Evolutionary conservation across 169 alveolate genomes (phyloP).

Genomic region (Plasmodium falciparum): DNA sequence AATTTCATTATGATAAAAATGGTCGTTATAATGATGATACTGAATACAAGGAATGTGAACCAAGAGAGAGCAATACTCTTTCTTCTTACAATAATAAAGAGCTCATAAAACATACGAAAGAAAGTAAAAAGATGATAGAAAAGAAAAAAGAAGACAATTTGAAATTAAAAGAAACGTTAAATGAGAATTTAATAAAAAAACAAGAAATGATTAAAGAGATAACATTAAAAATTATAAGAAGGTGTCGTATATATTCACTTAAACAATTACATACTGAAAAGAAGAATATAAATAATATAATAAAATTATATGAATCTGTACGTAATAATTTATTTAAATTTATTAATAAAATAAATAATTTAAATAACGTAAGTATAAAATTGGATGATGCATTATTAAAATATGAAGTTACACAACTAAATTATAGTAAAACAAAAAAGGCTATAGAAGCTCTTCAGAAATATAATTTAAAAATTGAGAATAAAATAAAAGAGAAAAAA

Average conservation of each 20-base stretch:
- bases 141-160: constrained; percentile 15
- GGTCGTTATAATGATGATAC: background rate
- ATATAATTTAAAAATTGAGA: constrained; percentile 34
- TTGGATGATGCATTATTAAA: constrained; percentile 60
- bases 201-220: constrained; percentile 47
- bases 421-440: constrained; percentile 52
- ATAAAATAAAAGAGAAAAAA: constrained; percentile 34
- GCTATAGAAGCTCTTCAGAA: constrained; percentile 57
- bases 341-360: constrained; percentile 36
- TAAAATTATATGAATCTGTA: constrained; percentile 33
- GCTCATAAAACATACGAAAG: background rate
- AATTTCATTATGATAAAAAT: background rate
- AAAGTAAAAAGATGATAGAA: background rate
- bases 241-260: constrained; percentile 38
- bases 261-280: constrained; percentile 32
- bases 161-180: constrained; percentile 9
- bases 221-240: constrained; percentile 28
- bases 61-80: no score
- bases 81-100: no score
- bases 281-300: constrained; percentile 15
- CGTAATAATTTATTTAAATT: constrained; percentile 42
- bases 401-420: constrained; percentile 36
- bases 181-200: constrained; percentile 41
- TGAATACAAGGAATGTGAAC: no score
- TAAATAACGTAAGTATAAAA: constrained; percentile 34